phyloP scores from a whole-genome alignment of 257 asterid genomes.

The Vinca minor region DNA sequence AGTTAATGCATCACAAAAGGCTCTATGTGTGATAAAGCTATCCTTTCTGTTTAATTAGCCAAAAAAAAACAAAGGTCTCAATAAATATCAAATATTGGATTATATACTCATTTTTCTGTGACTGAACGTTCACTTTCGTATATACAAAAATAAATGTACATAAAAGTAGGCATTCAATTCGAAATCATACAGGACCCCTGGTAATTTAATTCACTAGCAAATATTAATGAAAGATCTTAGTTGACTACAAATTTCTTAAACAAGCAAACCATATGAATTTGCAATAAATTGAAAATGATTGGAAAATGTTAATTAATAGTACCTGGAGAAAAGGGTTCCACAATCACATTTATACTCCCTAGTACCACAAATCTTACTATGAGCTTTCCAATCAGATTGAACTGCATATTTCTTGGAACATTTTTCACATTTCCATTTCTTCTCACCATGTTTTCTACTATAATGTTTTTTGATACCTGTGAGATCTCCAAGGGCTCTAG shows the following conservation, averaged over 20 bases:
- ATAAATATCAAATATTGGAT: too few relatives aligned
- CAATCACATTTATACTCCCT: slow-evolving; percentile 91
- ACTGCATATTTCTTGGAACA: slow-evolving; percentile 90
- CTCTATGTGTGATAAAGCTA: slow-evolving; percentile 86
- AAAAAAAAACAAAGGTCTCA: too few relatives aligned
- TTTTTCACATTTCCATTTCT: slow-evolving; percentile 89
- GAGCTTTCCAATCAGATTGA: slow-evolving; percentile 97
- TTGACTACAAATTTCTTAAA: too few relatives aligned
- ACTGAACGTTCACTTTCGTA: too few relatives aligned
- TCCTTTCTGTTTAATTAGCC: slow-evolving; percentile 92
- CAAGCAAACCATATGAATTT: too few relatives aligned
- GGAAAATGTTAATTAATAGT: neutral
- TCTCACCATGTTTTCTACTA: slow-evolving; percentile 88
- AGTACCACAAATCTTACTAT: slow-evolving; percentile 87
- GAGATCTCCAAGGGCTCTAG: slow-evolving; percentile 77
- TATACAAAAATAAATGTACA: too few relatives aligned
- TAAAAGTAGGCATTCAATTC: too few relatives aligned
- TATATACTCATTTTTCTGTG: too few relatives aligned
- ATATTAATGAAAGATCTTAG: too few relatives aligned
- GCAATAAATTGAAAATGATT: too few relatives aligned
- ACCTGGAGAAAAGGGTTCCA: slow-evolving; percentile 97
- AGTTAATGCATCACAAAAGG: slow-evolving; percentile 81
- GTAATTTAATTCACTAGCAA: too few relatives aligned
- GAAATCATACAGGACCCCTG: too few relatives aligned
- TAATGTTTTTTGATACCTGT: slow-evolving; percentile 82